A percentile compares a stretch with the other conserved stretches of the same genome.
Conservation (phyloP, 257 asterid species). For the Forsythia suspensa region DNA sequence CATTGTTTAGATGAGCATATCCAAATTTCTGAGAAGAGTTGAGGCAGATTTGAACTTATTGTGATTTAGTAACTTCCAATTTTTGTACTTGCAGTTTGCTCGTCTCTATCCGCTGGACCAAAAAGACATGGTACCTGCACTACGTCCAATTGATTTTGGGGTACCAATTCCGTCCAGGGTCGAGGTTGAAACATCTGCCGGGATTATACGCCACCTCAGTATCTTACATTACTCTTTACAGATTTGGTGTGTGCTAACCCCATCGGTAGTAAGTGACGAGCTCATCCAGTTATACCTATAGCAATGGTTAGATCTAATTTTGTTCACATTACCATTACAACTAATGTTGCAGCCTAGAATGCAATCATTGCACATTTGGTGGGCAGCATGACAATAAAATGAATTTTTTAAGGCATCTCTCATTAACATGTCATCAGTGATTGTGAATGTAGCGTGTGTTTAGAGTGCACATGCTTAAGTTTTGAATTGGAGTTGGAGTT, state of each 20-base stretch:
- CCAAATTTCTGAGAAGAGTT: neutral
- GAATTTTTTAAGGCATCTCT: too few relatives aligned
- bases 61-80: neutral
- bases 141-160: slow-evolving; percentile 88
- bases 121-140: slow-evolving; percentile 89
- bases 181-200: slow-evolving; percentile 96
- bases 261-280: slow-evolving; percentile 91
- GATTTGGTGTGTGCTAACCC: slow-evolving; percentile 92
- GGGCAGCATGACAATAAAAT: too few relatives aligned
- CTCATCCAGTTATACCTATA: slow-evolving; percentile 78
- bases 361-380: too few relatives aligned
- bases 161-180: slow-evolving; percentile 92
- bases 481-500: too few relatives aligned
- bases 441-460: too few relatives aligned
- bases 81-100: slow-evolving; percentile 66
- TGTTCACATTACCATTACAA: neutral
- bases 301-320: slow-evolving; percentile 5
- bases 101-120: slow-evolving; percentile 89
- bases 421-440: too few relatives aligned
- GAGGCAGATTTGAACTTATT: too few relatives aligned
- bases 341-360: neutral
- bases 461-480: too few relatives aligned
- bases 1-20: neutral
- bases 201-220: slow-evolving; percentile 92
- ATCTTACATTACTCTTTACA: slow-evolving; percentile 75